Base-by-base conservation (phyloP, 1,139 yeast genomes). In the Debaryomyces sp. region DNA sequence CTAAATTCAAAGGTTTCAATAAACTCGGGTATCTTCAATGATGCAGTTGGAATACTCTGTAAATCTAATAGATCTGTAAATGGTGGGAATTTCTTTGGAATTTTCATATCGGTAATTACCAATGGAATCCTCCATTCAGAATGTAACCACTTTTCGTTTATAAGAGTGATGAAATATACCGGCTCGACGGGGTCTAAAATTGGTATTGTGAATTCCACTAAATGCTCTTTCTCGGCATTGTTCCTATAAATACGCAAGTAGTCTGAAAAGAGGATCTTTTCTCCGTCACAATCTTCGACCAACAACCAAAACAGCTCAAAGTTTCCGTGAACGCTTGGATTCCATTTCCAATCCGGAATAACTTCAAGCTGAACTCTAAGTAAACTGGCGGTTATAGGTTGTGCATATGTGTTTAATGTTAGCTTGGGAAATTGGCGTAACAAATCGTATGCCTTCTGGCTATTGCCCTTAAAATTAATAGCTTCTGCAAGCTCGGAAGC, bases 251-350 rank as follows among this genome's bases (percentile, higher is more conserved):
- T 77, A 1, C 78, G 58, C 43, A 92, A 69, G 2, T 71, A 66
- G 49, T 88, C 94, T 33, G 71, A 58, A 57, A 76, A 81, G 22
- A 94, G 67, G n/a, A 91, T 77, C 43, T 69, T 74, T 48, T 89
- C 94, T 3, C 97, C 96, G 64, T 89, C 87, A 49, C 89, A 79
- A 60, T 92, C 97, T 60, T 91, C 97, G 1, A 89, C 89, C 12
- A 89, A 50, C 4, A 94, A 58, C 40, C 84, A 66, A 59, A 91
- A 94, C 10, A 81, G 70, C 61, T 92, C 94, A 2, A 80, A 72
- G 27, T 64, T 68, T 0, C 89, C 89, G 61, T 90, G 97, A 4
- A 85, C 52, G 3, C 64, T 63, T 6, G 63, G 55, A 59, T 88
- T 85, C 97, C 98, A 91, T 21, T 72, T 73, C 86, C 96, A 94